These are phyloP conservation scores for Zygotorulaspora chibaensis DNA, from an alignment of 805 yeast species.

Conservation along the genomic window DNA sequence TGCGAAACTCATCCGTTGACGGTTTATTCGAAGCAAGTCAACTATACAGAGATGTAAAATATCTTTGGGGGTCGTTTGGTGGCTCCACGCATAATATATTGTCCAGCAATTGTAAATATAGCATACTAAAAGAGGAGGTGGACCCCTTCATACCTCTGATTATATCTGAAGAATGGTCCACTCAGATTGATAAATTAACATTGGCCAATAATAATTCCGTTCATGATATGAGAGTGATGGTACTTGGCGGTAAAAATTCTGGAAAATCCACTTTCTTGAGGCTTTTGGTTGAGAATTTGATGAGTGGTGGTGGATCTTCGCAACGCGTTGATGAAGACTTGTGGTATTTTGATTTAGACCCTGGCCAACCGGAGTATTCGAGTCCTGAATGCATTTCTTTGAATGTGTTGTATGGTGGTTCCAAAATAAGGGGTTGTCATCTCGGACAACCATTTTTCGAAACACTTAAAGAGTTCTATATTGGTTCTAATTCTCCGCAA, in stretches of 20 bases:
- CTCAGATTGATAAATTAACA: constrained; percentile 21
- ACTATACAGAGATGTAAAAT: constrained; percentile 19
- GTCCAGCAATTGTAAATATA: constrained; percentile 12
- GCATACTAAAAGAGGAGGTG: constrained; percentile 11
- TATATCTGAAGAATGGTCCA: constrained; percentile 23
- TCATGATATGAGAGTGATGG: constrained; percentile 32
- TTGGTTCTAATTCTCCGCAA: constrained; percentile 68
- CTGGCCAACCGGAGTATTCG: constrained; percentile 82
- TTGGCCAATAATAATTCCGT: constrained; percentile 21
- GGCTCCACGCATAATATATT: neutral
- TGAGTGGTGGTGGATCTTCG: constrained; percentile 18
- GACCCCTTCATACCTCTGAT: constrained; percentile 16
- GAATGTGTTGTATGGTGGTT: constrained; percentile 27
- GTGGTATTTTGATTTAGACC: constrained; percentile 71
- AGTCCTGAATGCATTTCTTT: constrained; percentile 68
- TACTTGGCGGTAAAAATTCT: constrained; percentile 56
- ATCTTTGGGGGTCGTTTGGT: constrained; percentile 23
- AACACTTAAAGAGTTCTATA: constrained; percentile 35
- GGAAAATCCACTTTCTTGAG: constrained; percentile 77
- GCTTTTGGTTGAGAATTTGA: constrained; percentile 47
- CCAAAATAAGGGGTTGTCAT: constrained; percentile 22
- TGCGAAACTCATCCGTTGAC: constrained; percentile 14
- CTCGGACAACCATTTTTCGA: constrained; percentile 21
- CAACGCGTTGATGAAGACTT: constrained; percentile 29
- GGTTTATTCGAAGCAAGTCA: constrained; percentile 16